Conservation (phyloP, 805 yeast species). For the Pichia cabralensis region DNA sequence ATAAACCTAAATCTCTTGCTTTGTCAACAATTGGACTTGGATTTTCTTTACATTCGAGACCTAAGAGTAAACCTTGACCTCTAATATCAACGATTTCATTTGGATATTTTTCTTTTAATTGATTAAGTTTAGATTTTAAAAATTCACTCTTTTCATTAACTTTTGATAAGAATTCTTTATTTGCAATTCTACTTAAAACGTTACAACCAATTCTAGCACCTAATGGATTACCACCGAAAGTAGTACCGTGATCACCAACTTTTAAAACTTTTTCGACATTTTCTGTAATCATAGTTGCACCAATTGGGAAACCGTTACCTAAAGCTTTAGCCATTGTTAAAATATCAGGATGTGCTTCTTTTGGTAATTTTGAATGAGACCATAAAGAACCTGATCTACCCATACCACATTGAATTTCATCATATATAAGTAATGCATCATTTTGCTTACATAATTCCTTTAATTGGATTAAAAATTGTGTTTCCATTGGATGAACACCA, state of each 20-base stretch:
- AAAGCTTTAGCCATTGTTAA: slow-evolving; percentile 91
- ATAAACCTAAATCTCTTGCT: slow-evolving; percentile 71
- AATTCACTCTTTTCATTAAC: slow-evolving; percentile 54
- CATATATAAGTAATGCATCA: slow-evolving; percentile 74
- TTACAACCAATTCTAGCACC: slow-evolving; percentile 74
- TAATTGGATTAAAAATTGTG: slow-evolving; percentile 55
- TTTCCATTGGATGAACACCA: slow-evolving; percentile 65
- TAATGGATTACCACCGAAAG: slow-evolving; percentile 95
- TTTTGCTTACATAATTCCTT: slow-evolving; percentile 57
- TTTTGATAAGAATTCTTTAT: slow-evolving; percentile 44
- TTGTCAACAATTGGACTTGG: slow-evolving; percentile 54
- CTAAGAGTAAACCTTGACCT: slow-evolving; percentile 84
- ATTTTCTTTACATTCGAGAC: slow-evolving; percentile 62
- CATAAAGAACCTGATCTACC: slow-evolving; percentile 89
- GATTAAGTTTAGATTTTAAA: slow-evolving; percentile 40
- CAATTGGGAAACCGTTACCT: slow-evolving; percentile 95
- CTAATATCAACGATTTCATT: slow-evolving; percentile 57
- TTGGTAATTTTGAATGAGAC: slow-evolving; percentile 76
- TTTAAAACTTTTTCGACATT: slow-evolving; percentile 59
- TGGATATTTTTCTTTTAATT: slow-evolving; percentile 47
- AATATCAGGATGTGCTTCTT: slow-evolving; percentile 88
- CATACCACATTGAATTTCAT: slow-evolving; percentile 95
- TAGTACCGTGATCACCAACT: slow-evolving; percentile 97
- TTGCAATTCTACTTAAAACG: slow-evolving; percentile 60
- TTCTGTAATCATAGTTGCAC: slow-evolving; percentile 84